phyloP scores from a whole-genome alignment of 169 alveolate genomes.

The Perkinsus marinus region DNA sequence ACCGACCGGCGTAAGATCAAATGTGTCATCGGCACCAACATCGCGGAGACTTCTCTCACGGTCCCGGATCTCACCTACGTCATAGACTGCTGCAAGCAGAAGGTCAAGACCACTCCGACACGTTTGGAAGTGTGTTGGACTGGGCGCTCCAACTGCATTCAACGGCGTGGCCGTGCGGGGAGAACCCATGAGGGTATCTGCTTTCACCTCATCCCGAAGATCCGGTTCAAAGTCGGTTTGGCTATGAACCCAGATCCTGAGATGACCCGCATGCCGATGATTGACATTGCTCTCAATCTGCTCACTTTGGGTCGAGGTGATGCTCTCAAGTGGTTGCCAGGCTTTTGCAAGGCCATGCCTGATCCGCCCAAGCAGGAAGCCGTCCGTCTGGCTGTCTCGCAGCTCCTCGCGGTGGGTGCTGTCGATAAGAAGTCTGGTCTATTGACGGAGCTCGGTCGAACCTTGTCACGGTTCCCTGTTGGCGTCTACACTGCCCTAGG shows the following conservation, averaged over 20 bases:
- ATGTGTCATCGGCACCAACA: conserved; percentile 71
- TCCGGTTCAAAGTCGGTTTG: not conserved
- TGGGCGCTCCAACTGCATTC: conserved; percentile 69
- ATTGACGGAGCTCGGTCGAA: not conserved
- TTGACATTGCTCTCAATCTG: not conserved
- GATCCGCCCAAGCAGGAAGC: not conserved
- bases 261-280: not conserved
- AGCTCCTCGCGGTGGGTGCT: not conserved
- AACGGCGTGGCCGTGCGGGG: conserved; percentile 79
- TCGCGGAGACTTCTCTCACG: conserved; percentile 82
- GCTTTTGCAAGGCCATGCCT: not conserved
- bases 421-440: not conserved
- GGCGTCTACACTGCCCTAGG: not conserved
- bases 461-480: not conserved
- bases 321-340: not conserved
- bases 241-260: not conserved
- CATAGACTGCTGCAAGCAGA: conserved; percentile 74
- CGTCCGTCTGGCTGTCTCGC: not conserved
- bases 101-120: conserved; percentile 35
- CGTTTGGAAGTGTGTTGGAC: conserved; percentile 58
- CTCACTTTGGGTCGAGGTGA: not conserved
- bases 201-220: conserved; percentile 54
- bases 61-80: conserved; percentile 71
- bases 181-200: conserved; percentile 80
- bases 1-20: conserved; percentile 47